A percentile compares a stretch with the other conserved stretches of the same genome.
Conservation (phyloP, 495 filamentous ascomycete species). For the Hypoxylon fragiforme region DNA sequence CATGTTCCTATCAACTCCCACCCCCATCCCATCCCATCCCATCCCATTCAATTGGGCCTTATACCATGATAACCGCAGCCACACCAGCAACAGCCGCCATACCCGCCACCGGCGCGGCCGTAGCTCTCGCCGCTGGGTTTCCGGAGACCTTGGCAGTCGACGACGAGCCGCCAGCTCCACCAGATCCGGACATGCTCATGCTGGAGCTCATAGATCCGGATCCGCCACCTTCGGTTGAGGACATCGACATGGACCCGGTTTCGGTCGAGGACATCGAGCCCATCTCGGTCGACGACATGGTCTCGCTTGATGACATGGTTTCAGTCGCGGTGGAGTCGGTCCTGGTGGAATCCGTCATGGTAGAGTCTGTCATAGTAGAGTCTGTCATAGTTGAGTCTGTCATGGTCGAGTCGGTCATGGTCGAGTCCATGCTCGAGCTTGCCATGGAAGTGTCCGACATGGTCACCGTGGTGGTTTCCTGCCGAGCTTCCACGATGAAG, state of each 20-base stretch:
- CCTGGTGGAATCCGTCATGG: no score
- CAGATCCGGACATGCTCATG: background rate
- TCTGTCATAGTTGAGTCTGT: background rate
- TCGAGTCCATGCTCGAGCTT: background rate
- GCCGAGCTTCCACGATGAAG: background rate
- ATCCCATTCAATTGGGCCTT: no score
- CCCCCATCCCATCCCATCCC: no score
- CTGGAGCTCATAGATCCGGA: no score
- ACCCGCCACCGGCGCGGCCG: background rate
- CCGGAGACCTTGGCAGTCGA: no score
- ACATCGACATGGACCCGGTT: background rate
- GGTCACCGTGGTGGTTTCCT: background rate
- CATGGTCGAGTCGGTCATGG: background rate
- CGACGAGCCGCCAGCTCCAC: no score
- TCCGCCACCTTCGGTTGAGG: no score
- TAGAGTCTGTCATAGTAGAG: no score
- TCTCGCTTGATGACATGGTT: no score
- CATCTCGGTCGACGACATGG: background rate
- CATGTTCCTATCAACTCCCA: no score
- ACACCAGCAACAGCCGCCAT: background rate
- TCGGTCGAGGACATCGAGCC: background rate
- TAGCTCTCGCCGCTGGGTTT: background rate
- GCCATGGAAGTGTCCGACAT: background rate
- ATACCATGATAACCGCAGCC: background rate
- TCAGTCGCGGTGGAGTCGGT: no score